phyloP scores from a whole-genome alignment of 2,329 filamentous ascomycete species.

The Neurospora sp. region DNA sequence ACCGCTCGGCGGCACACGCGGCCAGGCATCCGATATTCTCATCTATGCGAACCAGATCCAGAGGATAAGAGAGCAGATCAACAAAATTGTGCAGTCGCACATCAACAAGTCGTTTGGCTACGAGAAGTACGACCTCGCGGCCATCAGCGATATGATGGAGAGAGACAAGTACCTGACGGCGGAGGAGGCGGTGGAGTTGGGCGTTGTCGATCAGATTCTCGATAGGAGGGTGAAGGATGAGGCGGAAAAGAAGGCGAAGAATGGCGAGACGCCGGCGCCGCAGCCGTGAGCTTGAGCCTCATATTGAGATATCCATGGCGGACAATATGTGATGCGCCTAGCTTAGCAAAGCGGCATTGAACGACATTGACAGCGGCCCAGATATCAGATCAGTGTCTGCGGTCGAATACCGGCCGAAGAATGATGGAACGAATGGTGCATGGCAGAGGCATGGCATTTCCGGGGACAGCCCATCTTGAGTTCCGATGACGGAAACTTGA shows the following conservation, averaged over 20 bases:
- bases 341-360: background rate
- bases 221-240: conserved; percentile 48
- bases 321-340: background rate
- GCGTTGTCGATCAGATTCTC: conserved; percentile 86
- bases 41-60: conserved; percentile 98
- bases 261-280: conserved; percentile 8
- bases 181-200: conserved; percentile 77
- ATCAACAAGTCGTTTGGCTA: conserved; percentile 66
- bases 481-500: background rate
- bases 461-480: background rate
- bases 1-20: conserved; percentile 64
- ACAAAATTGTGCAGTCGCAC: conserved; percentile 81
- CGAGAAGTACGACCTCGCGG: conserved; percentile 68
- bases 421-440: background rate
- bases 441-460: background rate
- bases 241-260: conserved; percentile 7
- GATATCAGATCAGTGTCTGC: background rate
- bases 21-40: conserved; percentile 70
- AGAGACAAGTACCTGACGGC: conserved; percentile 90
- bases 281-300: conserved; percentile 2
- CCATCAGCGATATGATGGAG: conserved; percentile 94
- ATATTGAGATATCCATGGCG: background rate
- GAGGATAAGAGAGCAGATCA: conserved; percentile 72
- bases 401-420: background rate
- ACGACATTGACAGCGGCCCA: background rate